A percentile compares a stretch with the other conserved stretches of the same genome.
phyloP scores from a whole-genome alignment of 495 filamentous ascomycete species.

The Penicillium atrosanguineum region DNA sequence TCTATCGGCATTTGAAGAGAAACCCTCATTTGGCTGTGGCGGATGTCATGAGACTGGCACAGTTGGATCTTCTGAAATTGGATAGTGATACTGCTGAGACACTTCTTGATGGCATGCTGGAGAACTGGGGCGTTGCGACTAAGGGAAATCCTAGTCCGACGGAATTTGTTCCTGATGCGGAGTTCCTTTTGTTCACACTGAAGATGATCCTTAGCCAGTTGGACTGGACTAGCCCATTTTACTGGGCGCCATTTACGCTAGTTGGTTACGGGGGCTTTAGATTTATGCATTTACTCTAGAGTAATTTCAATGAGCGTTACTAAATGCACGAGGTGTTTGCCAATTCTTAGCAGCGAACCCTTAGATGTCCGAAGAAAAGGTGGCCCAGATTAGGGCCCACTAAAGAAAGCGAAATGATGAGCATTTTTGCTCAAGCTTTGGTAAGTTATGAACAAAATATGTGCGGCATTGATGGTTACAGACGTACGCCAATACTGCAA shows the following conservation, averaged over 20 bases:
- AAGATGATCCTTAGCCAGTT: slow-evolving; percentile 25
- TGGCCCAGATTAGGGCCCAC: too few relatives aligned
- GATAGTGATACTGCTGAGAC: slow-evolving; percentile 17
- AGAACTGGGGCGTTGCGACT: slow-evolving; percentile 8
- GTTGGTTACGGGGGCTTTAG: slow-evolving; percentile 29
- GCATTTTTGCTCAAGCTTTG: too few relatives aligned
- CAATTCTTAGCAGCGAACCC: too few relatives aligned
- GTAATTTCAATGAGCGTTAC: background rate
- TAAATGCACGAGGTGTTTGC: too few relatives aligned
- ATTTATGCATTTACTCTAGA: slow-evolving; percentile 22
- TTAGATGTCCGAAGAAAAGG: too few relatives aligned
- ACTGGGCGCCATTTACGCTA: slow-evolving; percentile 28
- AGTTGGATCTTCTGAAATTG: slow-evolving; percentile 23
- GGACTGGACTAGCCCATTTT: slow-evolving; percentile 29
- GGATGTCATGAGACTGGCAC: slow-evolving; percentile 18
- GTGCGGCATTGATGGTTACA: too few relatives aligned
- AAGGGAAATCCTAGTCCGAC: slow-evolving; percentile 5
- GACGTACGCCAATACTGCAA: too few relatives aligned
- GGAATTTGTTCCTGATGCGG: slow-evolving; percentile 24
- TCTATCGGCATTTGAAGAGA: slow-evolving; percentile 24
- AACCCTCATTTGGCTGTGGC: slow-evolving; percentile 12
- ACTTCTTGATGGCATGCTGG: slow-evolving; percentile 22
- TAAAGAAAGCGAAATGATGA: too few relatives aligned
- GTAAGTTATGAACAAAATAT: too few relatives aligned
- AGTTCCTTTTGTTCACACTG: slow-evolving; percentile 17